Evolutionary conservation across 768 basidiomycete genomes (phyloP), one percentile per base, ranked within the genome.

Genomic region (Paxillus ammoniavirescens): DNA sequence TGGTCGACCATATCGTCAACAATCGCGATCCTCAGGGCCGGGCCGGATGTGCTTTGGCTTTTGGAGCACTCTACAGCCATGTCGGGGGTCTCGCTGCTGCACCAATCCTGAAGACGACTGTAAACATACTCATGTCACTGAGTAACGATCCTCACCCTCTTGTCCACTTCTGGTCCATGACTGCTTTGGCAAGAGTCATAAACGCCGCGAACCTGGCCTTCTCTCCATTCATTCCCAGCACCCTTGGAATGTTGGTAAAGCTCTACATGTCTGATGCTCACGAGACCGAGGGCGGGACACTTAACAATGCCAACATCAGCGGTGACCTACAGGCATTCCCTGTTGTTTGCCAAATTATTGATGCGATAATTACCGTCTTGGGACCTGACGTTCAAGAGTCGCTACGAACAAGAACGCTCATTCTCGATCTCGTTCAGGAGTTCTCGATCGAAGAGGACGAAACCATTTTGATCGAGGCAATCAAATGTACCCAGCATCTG

Each of bases 371-470:
- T 59, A 93, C 88, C 14, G 88, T 97, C 13, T 81, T 98, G 42
- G 97, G 97, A 1, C 97, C 97, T 1, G 97, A 98, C 63, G 86
- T 98, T 48, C 89, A 94, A 63, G 97, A 98, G 59, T 90, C 91
- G 1, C 76, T 82, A 18, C 77, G 84, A 13, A 89, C 92, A 2
- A 75, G 93, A n/a, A 82, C 83, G 2, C 75, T 97, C 28, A 82
- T 96, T 10, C 80, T 96, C 37, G 86, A 89, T 61, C 79, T 98
- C 15, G 88, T 98, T 5, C 81, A 86, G 54, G 89, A 93, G 61
- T 92, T 98, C 63, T 84, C 85, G 3, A 71, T 82, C 38, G 95
- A 98, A 63, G 82, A 85, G 3, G 93, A 97, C 59, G 93, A 96
- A 63, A 86, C 87, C 1, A 86, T 94, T 50, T 79, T 87, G 36